Conservation (phyloP, 2,329 filamentous ascomycete species). For the Trichoderma arundinaceum region DNA sequence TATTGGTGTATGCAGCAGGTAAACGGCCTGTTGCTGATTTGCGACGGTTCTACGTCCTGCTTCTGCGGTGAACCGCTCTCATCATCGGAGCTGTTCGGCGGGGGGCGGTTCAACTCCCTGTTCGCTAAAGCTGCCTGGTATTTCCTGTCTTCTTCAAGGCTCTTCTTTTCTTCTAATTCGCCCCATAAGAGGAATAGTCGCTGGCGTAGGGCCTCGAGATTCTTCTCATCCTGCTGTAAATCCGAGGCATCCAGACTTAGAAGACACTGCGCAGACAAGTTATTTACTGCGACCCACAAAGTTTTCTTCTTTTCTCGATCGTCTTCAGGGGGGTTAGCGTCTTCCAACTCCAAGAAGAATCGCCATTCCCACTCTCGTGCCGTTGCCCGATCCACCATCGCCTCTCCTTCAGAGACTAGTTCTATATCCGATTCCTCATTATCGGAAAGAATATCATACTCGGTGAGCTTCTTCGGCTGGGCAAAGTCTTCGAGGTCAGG, state of each 20-base stretch:
- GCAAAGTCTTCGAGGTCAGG: constrained; percentile 73
- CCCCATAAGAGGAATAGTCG: constrained; percentile 84
- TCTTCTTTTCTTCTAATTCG: constrained; percentile 75
- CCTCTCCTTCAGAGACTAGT: neutral
- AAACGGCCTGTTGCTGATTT: constrained; percentile 64
- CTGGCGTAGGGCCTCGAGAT: constrained; percentile 65
- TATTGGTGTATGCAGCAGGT: constrained; percentile 75
- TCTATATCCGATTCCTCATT: constrained; percentile 40
- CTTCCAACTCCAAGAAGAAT: constrained; percentile 80
- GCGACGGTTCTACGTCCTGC: constrained; percentile 18
- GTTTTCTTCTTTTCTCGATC: constrained; percentile 49
- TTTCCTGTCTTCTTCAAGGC: constrained; percentile 38
- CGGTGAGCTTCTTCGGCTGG: constrained; percentile 47
- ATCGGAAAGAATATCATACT: constrained; percentile 59
- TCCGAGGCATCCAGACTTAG: constrained; percentile 55
- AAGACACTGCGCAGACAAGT: constrained; percentile 57
- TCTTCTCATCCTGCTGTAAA: constrained; percentile 58
- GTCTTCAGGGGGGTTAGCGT: constrained; percentile 52
- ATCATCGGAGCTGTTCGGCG: constrained; percentile 48
- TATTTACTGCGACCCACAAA: constrained; percentile 73
- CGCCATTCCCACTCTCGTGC: constrained; percentile 74
- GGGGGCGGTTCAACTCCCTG: constrained; percentile 42
- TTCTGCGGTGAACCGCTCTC: neutral
- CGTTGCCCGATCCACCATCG: neutral
- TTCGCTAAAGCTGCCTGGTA: constrained; percentile 29